Conservation (phyloP, 2,329 filamentous ascomycete genomes). For the Exophiala sideris region DNA sequence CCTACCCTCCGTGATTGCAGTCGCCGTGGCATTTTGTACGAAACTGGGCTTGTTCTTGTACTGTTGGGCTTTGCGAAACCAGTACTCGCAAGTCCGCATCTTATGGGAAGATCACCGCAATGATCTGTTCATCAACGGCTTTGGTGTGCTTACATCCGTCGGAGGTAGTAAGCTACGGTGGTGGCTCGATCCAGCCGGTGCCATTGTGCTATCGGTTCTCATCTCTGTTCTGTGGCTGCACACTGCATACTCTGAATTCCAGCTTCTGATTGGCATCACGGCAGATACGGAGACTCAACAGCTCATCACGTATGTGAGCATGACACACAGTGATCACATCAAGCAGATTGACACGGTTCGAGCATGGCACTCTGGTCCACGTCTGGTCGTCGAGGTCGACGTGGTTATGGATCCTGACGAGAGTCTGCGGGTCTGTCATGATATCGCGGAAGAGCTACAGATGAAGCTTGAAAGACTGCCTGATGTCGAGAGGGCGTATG, state of each 20-base stretch:
- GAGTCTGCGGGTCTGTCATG: slow-evolving; percentile 75
- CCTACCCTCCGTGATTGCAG: slow-evolving; percentile 79
- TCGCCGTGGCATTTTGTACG: slow-evolving; percentile 76
- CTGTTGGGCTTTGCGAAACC: slow-evolving; percentile 86
- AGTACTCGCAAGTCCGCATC: slow-evolving; percentile 87
- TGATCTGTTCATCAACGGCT: slow-evolving; percentile 93
- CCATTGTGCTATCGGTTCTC: slow-evolving; percentile 74
- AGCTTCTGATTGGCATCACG: slow-evolving; percentile 84
- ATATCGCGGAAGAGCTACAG: slow-evolving; percentile 90
- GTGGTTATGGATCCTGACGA: slow-evolving; percentile 82
- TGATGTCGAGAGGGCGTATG: slow-evolving; percentile 88
- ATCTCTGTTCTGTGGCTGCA: slow-evolving; percentile 78
- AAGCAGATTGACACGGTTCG: slow-evolving; percentile 90
- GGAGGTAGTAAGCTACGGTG: slow-evolving; percentile 82
- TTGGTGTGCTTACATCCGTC: slow-evolving; percentile 87
- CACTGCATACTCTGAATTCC: slow-evolving; percentile 84
- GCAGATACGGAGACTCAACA: slow-evolving; percentile 83
- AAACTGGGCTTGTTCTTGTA: slow-evolving; percentile 84
- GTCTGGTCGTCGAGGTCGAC: slow-evolving; percentile 92
- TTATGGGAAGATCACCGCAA: slow-evolving; percentile 97
- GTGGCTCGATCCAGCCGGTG: slow-evolving; percentile 95
- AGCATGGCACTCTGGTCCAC: slow-evolving; percentile 83
- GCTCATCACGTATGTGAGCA: slow-evolving; percentile 91
- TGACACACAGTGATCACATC: slow-evolving; percentile 81
- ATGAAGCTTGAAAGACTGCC: slow-evolving; percentile 89